Conservation (phyloP, 345 rosid genomes). For the Camelina sativa region DNA sequence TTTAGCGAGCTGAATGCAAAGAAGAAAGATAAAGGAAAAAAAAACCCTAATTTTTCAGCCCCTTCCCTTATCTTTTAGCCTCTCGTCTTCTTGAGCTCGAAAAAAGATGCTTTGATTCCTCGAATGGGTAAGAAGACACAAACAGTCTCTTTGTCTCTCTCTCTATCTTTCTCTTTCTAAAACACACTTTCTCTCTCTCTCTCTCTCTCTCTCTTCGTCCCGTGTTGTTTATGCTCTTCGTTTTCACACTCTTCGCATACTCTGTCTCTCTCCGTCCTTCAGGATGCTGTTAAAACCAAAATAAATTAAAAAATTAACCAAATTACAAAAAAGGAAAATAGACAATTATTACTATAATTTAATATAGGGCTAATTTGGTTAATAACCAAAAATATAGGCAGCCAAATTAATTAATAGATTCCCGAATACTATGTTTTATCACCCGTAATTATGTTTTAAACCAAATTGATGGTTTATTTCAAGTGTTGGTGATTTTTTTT, state of each 20-base stretch:
- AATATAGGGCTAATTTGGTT: slow-evolving; percentile 13
- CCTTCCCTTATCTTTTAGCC: slow-evolving; percentile 27
- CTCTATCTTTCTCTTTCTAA: slow-evolving; percentile 40
- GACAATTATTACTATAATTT: background rate
- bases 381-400: slow-evolving; percentile 3
- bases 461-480: background rate
- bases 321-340: background rate
- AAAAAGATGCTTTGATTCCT: slow-evolving; percentile 74
- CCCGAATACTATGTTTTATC: background rate
- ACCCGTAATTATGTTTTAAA: background rate
- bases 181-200: slow-evolving; percentile 19
- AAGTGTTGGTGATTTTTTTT: background rate
- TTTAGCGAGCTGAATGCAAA: slow-evolving; percentile 28
- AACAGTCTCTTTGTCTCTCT: slow-evolving; percentile 34
- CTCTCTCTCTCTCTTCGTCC: slow-evolving; percentile 48
- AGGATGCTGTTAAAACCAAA: slow-evolving; percentile 38
- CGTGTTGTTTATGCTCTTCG: slow-evolving; percentile 47
- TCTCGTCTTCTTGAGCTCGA: slow-evolving; percentile 40
- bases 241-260: slow-evolving; percentile 45
- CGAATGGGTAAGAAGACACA: slow-evolving; percentile 51
- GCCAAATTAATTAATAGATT: slow-evolving; percentile 4
- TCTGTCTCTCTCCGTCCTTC: slow-evolving; percentile 45
- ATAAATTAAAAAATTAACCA: background rate
- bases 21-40: background rate
- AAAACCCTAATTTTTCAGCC: slow-evolving; percentile 45